Base-by-base conservation (phyloP, 2,329 filamentous ascomycete species). In the Thielaviopsis ethacetica region DNA sequence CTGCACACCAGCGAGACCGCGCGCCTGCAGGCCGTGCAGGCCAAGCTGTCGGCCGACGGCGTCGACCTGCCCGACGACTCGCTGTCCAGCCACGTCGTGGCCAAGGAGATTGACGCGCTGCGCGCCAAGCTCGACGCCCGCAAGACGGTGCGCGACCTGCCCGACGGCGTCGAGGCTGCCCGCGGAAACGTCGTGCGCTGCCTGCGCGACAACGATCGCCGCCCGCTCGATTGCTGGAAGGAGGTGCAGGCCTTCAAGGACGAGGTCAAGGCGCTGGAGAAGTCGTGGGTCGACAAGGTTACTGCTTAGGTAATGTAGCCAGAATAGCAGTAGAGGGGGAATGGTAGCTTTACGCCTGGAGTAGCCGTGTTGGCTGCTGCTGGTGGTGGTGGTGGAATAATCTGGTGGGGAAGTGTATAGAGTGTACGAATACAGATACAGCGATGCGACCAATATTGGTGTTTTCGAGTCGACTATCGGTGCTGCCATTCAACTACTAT, bases 191-290 rank as follows among this genome's bases (percentile, higher is more conserved):
- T 96, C 59, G 81, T 93, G 63, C 79, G 80, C 66, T 97, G 91
- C 70, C 75, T 97, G 75, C 77, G 86, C 62, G 78, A 85, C 67
- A 85, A 96, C 71, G 91, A 96, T 72, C 79, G 89, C 63, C 80
- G 89, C 70, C 91, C 91, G 69, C 75, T 96, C 68, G 88, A 96
- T 75, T 97, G 91, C 79, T 96, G 88, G 86, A 80, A 84, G 72
- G 90, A 96, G 79, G 89, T 96, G 24, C 86, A 94, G 74, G 77
- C 76, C 21, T 97, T 97, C 72, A 95, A 91, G 81, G 79, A 80
- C 66, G 88, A 95, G 77, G 91, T 97, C 56, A 82, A 86, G 65
- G 83, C 82, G 74, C 71, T 96, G 72, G 91, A 96, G 80, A 85
- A 82, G 72, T 78, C 77, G 26, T 97, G 94, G 82, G 88, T 96